Evolutionary conservation across 2,329 filamentous ascomycete genomes (phyloP).

Genomic region (Davidsoniella neocaledoniae): DNA sequence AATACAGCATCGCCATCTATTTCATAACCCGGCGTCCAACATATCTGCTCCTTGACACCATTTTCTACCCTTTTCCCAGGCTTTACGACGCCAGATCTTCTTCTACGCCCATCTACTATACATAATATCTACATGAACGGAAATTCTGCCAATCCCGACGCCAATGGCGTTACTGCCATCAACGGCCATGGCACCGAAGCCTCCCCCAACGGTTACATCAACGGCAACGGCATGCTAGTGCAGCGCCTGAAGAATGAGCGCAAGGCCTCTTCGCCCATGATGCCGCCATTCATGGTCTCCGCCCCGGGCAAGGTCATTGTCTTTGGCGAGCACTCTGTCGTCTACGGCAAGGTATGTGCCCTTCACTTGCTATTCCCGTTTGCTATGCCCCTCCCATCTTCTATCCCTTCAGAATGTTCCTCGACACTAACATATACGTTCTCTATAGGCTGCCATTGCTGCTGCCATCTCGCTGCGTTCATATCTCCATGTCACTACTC

Average conservation of each 20-base stretch:
- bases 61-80: background rate
- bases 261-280: constrained; percentile 47
- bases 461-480: constrained; percentile 89
- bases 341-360: constrained; percentile 69
- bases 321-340: constrained; percentile 95
- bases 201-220: constrained; percentile 14
- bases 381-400: constrained; percentile 4
- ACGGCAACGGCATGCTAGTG: constrained; percentile 21
- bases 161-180: constrained; percentile 4
- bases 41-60: background rate
- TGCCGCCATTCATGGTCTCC: constrained; percentile 93
- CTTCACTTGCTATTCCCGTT: background rate
- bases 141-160: constrained; percentile 2
- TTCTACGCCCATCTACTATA: background rate
- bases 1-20: background rate
- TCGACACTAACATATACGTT: constrained; percentile 2
- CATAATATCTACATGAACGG: constrained; percentile 3
- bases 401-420: background rate
- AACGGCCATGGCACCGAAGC: background rate
- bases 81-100: background rate
- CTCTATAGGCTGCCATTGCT: constrained; percentile 63
- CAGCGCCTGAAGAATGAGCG: constrained; percentile 28
- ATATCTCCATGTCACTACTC: constrained; percentile 86
- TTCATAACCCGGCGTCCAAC: too few species aligned
- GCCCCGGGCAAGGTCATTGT: constrained; percentile 97